Evolutionary conservation across 495 filamentous ascomycete species (phyloP), one percentile per base, ranked within the genome.

Genomic region (Penicillium simplicissimum): DNA sequence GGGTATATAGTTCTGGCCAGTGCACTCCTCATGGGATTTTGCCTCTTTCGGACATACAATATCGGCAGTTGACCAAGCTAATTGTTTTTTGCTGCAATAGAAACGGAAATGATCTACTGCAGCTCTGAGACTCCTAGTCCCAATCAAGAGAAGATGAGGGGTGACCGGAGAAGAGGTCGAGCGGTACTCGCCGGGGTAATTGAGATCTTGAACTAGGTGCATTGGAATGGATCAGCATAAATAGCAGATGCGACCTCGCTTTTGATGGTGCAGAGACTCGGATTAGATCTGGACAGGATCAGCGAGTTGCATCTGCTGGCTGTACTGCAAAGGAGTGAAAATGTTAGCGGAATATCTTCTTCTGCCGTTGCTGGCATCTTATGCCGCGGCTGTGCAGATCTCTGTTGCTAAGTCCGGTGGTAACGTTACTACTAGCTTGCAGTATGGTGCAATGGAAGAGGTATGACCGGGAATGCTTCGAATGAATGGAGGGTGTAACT

Each of bases 381-480:
- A 65, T 52, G 59, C 65, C 55, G 60, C 67, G 8, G 74, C 74
- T 10, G 66, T 74, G 34, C 59, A 72, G 4, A 68, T 76, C 45
- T 67, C 74, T 3, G 82, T 86, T 58, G 71, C 76, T 5, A 76
- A 71, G 51, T 76, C 76, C 25, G 81, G 81, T 4, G 83, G 82
- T 9, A 85, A 85, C 74, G 69, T 69, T 8, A 82, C 82, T 0
- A 79, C 76, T 34, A 74, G 74, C 31, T 63, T 82, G n/a, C 76
- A 80, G 55, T 87, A 87, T 78, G 85, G 85, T 34, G 71, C 80
- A 14, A 86, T 87, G 82, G 84, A 84, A 65, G 84, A 87, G 75
- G 78, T 78, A 71, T 45, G 42, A 0, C 17, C 19, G 11, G 42
- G 42, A 21, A 23, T 19, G 10, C n/a, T 45, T 5, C 17, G 4